phyloP scores from a whole-genome alignment of 2,329 filamentous ascomycete species.

The Diaporthe australafricana region DNA sequence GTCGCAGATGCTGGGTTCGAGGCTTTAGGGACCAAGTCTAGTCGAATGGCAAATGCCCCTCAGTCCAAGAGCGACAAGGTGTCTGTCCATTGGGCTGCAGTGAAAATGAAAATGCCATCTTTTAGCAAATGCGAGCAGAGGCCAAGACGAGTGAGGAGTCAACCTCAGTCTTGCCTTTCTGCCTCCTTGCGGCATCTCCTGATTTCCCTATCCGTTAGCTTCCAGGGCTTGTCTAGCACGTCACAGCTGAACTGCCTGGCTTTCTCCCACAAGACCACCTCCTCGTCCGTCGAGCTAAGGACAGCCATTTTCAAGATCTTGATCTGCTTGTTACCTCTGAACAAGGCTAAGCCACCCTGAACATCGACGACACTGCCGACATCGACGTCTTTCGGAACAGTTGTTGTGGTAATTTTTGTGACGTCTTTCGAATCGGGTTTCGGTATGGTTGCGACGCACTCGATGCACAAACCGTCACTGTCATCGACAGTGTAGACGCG shows the following conservation, averaged over 20 bases:
- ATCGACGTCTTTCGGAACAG: constrained; percentile 51
- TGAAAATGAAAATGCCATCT: background rate
- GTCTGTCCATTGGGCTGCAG: background rate
- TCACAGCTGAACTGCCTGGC: constrained; percentile 60
- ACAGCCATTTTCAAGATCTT: constrained; percentile 62
- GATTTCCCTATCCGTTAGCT: constrained; percentile 61
- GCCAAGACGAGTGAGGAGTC: background rate
- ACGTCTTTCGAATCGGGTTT: constrained; percentile 36
- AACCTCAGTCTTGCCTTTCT: constrained; percentile 45
- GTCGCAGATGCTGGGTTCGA: background rate
- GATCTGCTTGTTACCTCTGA: constrained; percentile 62
- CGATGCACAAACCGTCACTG: constrained; percentile 70
- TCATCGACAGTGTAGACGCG: constrained; percentile 72
- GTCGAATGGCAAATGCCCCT: background rate
- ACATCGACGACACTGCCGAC: constrained; percentile 68
- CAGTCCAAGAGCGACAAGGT: background rate
- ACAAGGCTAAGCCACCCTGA: constrained; percentile 63
- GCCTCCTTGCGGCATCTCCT: constrained; percentile 62
- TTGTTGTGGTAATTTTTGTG: background rate
- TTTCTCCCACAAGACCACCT: constrained; percentile 71
- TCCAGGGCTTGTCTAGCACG: constrained; percentile 66
- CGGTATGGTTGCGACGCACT: constrained; percentile 52
- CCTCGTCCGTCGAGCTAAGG: constrained; percentile 64
- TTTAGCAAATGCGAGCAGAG: background rate
- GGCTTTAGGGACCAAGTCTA: background rate